Evolutionary conservation across 1,139 yeast genomes (phyloP).

Genomic region (Pichia inconspicua): DNA sequence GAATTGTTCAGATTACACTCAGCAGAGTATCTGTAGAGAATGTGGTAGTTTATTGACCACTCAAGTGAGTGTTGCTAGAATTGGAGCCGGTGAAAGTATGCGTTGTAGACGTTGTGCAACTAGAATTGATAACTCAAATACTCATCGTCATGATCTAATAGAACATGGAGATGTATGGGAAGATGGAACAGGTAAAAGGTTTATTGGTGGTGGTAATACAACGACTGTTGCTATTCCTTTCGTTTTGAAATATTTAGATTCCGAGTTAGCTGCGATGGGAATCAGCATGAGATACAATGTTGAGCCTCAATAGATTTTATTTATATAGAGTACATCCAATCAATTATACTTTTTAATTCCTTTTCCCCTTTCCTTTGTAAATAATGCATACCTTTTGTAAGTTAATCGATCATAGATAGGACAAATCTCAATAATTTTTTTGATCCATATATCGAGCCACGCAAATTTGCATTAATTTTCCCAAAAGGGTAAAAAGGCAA

Average conservation of each 20-base stretch:
- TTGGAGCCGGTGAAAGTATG: constrained; percentile 69
- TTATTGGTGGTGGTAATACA: constrained; percentile 85
- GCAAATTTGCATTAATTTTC: too few species aligned
- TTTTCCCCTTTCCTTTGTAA: background rate
- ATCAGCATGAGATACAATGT: constrained; percentile 84
- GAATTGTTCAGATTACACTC: constrained; percentile 94
- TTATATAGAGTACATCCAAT: background rate
- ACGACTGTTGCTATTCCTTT: constrained; percentile 96
- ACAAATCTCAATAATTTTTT: too few species aligned
- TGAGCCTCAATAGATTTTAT: constrained; percentile 40
- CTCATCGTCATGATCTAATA: constrained; percentile 24
- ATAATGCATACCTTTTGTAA: background rate
- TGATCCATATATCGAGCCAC: too few species aligned
- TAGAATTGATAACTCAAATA: constrained; percentile 40
- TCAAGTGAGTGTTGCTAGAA: constrained; percentile 83
- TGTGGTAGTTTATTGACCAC: constrained; percentile 92
- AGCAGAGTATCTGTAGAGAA: constrained; percentile 78
- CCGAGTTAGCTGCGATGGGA: constrained; percentile 98
- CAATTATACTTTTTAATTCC: background rate
- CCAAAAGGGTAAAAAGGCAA: background rate
- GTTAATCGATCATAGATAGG: too few species aligned
- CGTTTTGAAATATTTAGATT: constrained; percentile 88
- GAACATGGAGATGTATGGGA: constrained; percentile 89
- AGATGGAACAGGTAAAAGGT: constrained; percentile 90
- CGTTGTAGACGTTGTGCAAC: constrained; percentile 91